Evolutionary conservation across 139 green algal genomes (phyloP), one percentile per base, ranked within the genome.

Genomic region (Tetratostichococcus sp.): DNA sequence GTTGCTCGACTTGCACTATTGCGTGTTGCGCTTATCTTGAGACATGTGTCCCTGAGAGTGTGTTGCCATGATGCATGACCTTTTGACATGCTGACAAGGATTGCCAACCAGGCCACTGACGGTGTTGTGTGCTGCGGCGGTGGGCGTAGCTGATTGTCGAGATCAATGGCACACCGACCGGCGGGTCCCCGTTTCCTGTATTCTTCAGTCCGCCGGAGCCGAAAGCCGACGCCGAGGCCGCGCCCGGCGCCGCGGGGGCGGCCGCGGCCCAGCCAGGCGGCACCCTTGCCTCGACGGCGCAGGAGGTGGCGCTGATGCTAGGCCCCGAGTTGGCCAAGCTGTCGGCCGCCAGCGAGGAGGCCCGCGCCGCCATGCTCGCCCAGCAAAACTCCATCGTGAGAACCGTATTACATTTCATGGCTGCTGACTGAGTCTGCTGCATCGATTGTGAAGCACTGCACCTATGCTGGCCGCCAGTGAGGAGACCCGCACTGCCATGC

Each of bases 171-270:
- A 70, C 87, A 2, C 79, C 85, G 6, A 88, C 97, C 43, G 85
- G 85, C 57, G 91, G 89, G 39, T 95, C 88, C 25, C 93, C 93
- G 32, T 97, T 95, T 80, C 93, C 90, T 34, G 86, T 97, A 11
- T 97, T 94, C 81, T 97, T 97, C 77, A 88, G 86, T 31, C 81
- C 86, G 1, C 87, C 91, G 28, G 69, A 69, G 28, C 14, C 70
- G 4, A 21, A 65, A 14, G 8, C 58, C 39, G 43, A 42, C 19
- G 75, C 58, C 31, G 59, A 22, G 17, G 50, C 31, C 0, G 65
- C 65, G 5, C n/a, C 43, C 58, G 68, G 39, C 43, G 75, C 19
- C 68, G 23, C 69, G 6, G 71, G 65, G 25, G 65, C 65, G 14
- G 30, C 71, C n/a, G 30, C 58, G 31, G 57, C 73, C 16, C 32